phyloP scores from a whole-genome alignment of 352 stramenopile genomes.

The Poterioochromonas sp. region DNA sequence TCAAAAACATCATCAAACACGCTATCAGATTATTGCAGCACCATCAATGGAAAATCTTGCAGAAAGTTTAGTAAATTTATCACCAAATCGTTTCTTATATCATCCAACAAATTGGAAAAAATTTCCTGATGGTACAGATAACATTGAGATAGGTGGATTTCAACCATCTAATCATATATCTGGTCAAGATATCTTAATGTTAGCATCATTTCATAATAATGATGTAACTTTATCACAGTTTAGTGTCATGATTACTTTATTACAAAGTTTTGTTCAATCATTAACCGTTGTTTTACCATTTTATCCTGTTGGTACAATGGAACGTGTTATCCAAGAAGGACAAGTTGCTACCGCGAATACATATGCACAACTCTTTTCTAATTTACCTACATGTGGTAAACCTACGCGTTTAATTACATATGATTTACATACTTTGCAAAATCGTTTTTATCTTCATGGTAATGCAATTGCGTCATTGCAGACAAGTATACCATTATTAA shows the following conservation, averaged over 20 bases:
- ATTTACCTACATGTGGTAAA: slow-evolving; percentile 54
- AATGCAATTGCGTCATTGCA: slow-evolving; percentile 58
- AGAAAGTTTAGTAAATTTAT: slow-evolving; percentile 29
- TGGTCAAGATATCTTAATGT: slow-evolving; percentile 57
- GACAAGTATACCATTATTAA: slow-evolving; percentile 57
- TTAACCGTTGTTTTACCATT: slow-evolving; percentile 62
- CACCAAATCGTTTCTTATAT: slow-evolving; percentile 56
- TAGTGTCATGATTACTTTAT: slow-evolving; percentile 57
- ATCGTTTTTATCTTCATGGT: slow-evolving; percentile 52
- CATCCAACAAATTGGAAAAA: slow-evolving; percentile 57
- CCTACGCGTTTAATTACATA: slow-evolving; percentile 61
- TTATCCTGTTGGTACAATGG: slow-evolving; percentile 63
- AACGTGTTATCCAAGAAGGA: slow-evolving; percentile 56
- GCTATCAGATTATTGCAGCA: neutral
- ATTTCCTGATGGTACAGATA: slow-evolving; percentile 64
- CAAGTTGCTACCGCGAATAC: slow-evolving; percentile 60
- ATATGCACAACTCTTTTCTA: slow-evolving; percentile 60
- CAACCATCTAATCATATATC: slow-evolving; percentile 46
- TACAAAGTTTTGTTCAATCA: slow-evolving; percentile 56
- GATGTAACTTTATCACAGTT: slow-evolving; percentile 55
- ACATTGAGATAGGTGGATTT: slow-evolving; percentile 61
- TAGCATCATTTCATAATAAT: slow-evolving; percentile 65
- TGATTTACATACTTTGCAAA: slow-evolving; percentile 62
- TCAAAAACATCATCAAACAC: neutral
- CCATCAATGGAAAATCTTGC: neutral